These are phyloP conservation scores for Phlegmacium glaucopus DNA, from an alignment of 768 basidiomycete species.

Conservation along the genomic window DNA sequence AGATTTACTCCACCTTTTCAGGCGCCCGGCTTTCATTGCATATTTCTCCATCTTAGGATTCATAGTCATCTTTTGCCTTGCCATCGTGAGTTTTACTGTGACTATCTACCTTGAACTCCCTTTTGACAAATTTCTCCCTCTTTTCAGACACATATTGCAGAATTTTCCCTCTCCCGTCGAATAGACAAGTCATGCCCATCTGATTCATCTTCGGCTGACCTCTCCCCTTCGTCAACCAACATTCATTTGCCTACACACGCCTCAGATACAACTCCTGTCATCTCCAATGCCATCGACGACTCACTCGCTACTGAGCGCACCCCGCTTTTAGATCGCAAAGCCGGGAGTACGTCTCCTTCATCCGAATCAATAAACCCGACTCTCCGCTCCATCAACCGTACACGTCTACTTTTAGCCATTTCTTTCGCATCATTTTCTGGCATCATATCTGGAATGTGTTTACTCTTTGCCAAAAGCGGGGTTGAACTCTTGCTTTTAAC, in stretches of 20 bases:
- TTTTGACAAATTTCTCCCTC: background rate
- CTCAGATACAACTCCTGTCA: conserved; percentile 34
- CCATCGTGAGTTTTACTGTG: conserved; percentile 46
- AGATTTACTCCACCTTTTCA: conserved; percentile 76
- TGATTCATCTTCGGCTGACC: conserved; percentile 22
- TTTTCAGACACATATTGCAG: conserved; percentile 66
- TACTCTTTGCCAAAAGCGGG: conserved; percentile 91
- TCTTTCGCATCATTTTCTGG: conserved; percentile 88
- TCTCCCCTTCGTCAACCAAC: conserved; percentile 29
- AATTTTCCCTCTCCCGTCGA: conserved; percentile 55
- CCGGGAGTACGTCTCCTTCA: conserved; percentile 26
- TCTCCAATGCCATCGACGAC: conserved; percentile 29
- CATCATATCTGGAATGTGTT: conserved; percentile 87
- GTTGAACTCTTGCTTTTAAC: conserved; percentile 86
- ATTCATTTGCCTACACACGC: conserved; percentile 36
- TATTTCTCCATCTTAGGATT: conserved; percentile 77
- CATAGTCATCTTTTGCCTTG: conserved; percentile 55
- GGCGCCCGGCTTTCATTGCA: conserved; percentile 69
- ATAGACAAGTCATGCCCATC: conserved; percentile 20
- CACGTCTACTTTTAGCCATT: conserved; percentile 65
- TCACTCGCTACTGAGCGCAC: conserved; percentile 48
- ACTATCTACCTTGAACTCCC: background rate
- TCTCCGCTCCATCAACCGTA: conserved; percentile 35
- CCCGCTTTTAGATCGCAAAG: conserved; percentile 48
- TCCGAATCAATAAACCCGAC: conserved; percentile 18